These are phyloP conservation scores for Phaeophleospora eucalypticola DNA, from an alignment of 2,329 filamentous ascomycete genomes.

Conservation along the genomic window DNA sequence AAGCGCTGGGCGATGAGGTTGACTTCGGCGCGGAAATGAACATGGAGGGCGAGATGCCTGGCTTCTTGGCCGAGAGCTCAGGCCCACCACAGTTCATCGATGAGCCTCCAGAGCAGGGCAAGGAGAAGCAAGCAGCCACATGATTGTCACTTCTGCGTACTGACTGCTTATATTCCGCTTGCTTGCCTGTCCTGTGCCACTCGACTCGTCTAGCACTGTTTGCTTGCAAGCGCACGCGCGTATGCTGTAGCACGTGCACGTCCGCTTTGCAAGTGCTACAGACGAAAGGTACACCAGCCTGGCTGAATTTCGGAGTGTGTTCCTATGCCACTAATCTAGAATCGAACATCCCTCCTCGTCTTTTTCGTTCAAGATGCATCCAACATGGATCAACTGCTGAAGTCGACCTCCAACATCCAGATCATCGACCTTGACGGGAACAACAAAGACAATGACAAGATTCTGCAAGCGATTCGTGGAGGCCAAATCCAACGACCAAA, in stretches of 20 bases:
- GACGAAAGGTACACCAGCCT: background rate
- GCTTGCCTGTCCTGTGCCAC: background rate
- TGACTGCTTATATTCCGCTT: background rate
- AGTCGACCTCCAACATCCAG: background rate
- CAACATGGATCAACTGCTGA: background rate
- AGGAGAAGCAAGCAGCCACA: slow-evolving; percentile 31
- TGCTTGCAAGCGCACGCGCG: background rate
- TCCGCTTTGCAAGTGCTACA: background rate
- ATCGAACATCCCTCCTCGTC: background rate
- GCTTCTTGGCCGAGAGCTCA: slow-evolving; percentile 76
- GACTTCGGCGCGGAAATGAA: slow-evolving; percentile 68
- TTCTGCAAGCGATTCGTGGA: background rate
- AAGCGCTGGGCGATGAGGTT: slow-evolving; percentile 90
- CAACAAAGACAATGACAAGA: background rate
- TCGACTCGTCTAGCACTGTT: background rate
- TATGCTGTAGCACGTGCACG: background rate
- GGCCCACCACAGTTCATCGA: slow-evolving; percentile 84
- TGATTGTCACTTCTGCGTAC: slow-evolving; percentile 13
- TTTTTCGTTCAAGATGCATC: background rate
- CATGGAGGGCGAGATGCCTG: slow-evolving; percentile 61
- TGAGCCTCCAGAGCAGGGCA: slow-evolving; percentile 60
- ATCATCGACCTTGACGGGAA: background rate
- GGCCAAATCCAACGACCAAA: background rate
- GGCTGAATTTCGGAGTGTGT: background rate
- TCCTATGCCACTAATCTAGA: background rate